Evolutionary conservation across 192 early-diverging fungal species (phyloP), one percentile per base, ranked within the genome.

Genomic region (Powellomyces hirtus): DNA sequence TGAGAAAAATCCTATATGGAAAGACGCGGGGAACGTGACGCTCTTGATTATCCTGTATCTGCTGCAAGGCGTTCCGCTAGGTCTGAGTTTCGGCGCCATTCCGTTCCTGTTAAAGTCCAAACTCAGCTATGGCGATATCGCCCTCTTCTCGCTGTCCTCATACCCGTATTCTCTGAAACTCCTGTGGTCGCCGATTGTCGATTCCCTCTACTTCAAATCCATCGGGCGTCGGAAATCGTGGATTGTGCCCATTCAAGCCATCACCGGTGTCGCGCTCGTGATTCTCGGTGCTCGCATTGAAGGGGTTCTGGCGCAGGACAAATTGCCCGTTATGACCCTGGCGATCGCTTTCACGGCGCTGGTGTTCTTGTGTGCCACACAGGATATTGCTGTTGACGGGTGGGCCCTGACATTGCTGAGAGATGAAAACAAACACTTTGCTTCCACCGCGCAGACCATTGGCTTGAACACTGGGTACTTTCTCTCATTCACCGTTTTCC

Each of bases 81-180:
- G 97, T 0, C 79, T 97, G 55, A 86, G 87, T 5, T 91, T 94
- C 70, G 95, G 94, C 30, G 91, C 89, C 38, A 89, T 99, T 31
- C 95, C 95, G 29, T 99, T 96, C 71, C 71, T 99, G 38, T 87
- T 99, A 49, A 99, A 99, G 76, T 86, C 89, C 30, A 93, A 94
- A 71, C 82, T 99, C 46, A 91, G 91, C 35, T 99, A 92, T 72
- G 84, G 86, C 27, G 90, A 99, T 73, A 89, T 99, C 50, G 97
- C 92, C 10, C 75, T 97, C 67, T 97, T 99, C 69, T 93, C 95
- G 29, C 75, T 99, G 55, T 92, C 95, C 5, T 89, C 90, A 10
- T 99, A 96, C 77, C 97, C 97, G 14, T 99, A 99, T 75, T 95
- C 93, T 38, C 88, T 99, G 42, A 99, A 99, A 82, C 88, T 98